A percentile compares a stretch with the other conserved stretches of the same genome.
phyloP scores from a whole-genome alignment of 352 stramenopile genomes.

The Pythium aphanidermatum region DNA sequence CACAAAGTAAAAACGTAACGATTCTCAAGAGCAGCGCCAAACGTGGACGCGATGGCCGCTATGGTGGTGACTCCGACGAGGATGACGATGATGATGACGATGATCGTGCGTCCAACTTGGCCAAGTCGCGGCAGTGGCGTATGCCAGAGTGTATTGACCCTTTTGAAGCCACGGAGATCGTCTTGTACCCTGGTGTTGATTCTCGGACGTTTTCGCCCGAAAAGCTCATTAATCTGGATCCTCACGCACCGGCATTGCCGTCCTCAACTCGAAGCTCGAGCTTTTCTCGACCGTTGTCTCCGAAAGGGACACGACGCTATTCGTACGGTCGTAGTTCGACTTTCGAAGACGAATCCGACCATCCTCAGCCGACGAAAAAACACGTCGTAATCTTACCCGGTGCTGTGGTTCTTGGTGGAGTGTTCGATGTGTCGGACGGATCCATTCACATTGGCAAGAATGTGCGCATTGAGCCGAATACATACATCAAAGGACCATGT shows the following conservation, averaged over 20 bases:
- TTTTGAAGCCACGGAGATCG: slow-evolving; percentile 34
- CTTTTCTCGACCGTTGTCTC: slow-evolving; percentile 8
- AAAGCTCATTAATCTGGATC: slow-evolving; percentile 53
- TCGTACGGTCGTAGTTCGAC: slow-evolving; percentile 28
- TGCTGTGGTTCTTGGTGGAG: slow-evolving; percentile 45
- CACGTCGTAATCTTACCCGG: slow-evolving; percentile 43
- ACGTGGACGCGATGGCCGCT: slow-evolving; percentile 24
- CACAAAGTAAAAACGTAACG: slow-evolving; percentile 22
- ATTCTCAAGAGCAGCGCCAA: slow-evolving; percentile 16
- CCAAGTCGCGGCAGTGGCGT: slow-evolving; percentile 25
- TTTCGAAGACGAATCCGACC: slow-evolving; percentile 21
- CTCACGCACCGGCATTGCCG: slow-evolving; percentile 1
- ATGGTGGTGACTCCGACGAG: slow-evolving; percentile 28
- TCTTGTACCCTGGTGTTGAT: slow-evolving; percentile 48
- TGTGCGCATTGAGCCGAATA: slow-evolving; percentile 57
- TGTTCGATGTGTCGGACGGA: slow-evolving; percentile 63
- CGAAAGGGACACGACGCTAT: slow-evolving; percentile 12
- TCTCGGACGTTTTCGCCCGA: slow-evolving; percentile 39
- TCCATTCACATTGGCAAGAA: slow-evolving; percentile 60
- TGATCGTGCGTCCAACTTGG: not conserved
- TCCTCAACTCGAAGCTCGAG: not conserved
- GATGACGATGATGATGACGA: slow-evolving; percentile 21
- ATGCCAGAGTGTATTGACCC: slow-evolving; percentile 43
- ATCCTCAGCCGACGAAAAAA: slow-evolving; percentile 20
- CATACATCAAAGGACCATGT: slow-evolving; percentile 66